These are phyloP conservation scores for Candida broadrunensis DNA, from an alignment of 805 yeast species.

Conservation along the genomic window DNA sequence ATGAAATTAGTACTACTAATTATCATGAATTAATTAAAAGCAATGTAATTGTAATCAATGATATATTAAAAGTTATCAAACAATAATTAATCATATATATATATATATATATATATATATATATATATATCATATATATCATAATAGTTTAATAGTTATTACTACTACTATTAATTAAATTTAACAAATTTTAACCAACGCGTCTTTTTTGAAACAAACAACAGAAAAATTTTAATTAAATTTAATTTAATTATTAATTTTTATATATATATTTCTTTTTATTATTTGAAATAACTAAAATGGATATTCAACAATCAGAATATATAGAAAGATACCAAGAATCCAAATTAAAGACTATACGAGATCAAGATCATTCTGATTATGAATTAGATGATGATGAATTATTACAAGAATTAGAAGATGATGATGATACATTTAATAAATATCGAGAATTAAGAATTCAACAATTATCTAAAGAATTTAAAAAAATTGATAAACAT, in stretches of 20 bases:
- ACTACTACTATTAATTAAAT: no score
- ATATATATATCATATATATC: no score
- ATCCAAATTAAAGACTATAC: slow-evolving; percentile 21
- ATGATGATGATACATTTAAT: slow-evolving; percentile 38
- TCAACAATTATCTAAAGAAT: slow-evolving; percentile 49
- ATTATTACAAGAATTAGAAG: slow-evolving; percentile 43
- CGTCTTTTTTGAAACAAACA: no score
- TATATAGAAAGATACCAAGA: slow-evolving; percentile 47
- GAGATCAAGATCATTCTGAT: slow-evolving; percentile 28
- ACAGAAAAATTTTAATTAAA: no score
- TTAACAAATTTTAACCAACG: no score
- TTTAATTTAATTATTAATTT: no score
- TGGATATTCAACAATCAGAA: slow-evolving; percentile 31
- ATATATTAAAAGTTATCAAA: background rate
- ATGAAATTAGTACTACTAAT: background rate
- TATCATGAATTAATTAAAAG: background rate
- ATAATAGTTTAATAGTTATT: no score
- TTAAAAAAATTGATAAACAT: slow-evolving; percentile 29
- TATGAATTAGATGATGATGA: slow-evolving; percentile 32
- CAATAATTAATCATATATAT: no score
- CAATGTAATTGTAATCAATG: background rate
- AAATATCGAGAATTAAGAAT: slow-evolving; percentile 63
- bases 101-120: no score
- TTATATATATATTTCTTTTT: no score
- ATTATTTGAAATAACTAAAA: no score